Evolutionary conservation across 129 eudicot species (phyloP).

Genomic region (Cynara cardunculus): DNA sequence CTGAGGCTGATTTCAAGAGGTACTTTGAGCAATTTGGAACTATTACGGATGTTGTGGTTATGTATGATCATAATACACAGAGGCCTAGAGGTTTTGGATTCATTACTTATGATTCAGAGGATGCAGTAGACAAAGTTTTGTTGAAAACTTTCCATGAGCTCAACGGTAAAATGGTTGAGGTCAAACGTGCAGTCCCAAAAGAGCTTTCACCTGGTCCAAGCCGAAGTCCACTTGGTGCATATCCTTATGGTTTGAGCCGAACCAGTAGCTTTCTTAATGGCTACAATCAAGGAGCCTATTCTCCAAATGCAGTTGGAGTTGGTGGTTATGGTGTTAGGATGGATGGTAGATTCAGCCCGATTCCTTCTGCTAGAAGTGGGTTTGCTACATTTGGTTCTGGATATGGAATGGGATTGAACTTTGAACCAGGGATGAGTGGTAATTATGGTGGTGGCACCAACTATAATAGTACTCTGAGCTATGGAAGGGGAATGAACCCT

Average conservation of each 20-base stretch:
- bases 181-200: slow-evolving; percentile 66
- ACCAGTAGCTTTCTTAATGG: slow-evolving; percentile 38
- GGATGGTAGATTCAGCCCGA: slow-evolving; percentile 52
- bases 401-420: slow-evolving; percentile 48
- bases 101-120: slow-evolving; percentile 56
- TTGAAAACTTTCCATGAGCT: slow-evolving; percentile 53
- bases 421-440: slow-evolving; percentile 39
- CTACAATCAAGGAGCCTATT: slow-evolving; percentile 35
- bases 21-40: slow-evolving; percentile 64
- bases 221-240: slow-evolving; percentile 39
- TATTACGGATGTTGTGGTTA: slow-evolving; percentile 64
- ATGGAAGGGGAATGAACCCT: slow-evolving; percentile 49
- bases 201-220: slow-evolving; percentile 54
- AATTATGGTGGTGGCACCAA: slow-evolving; percentile 37
- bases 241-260: slow-evolving; percentile 42
- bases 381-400: slow-evolving; percentile 40
- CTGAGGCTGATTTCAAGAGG: slow-evolving; percentile 48
- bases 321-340: slow-evolving; percentile 55
- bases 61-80: slow-evolving; percentile 68
- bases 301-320: slow-evolving; percentile 32
- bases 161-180: slow-evolving; percentile 62
- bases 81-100: slow-evolving; percentile 70
- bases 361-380: slow-evolving; percentile 37
- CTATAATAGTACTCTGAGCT: slow-evolving; percentile 23
- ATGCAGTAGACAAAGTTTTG: slow-evolving; percentile 49